Percentiles rank a stretch among this genome's conserved stretches.
Evolutionary conservation across 2,329 filamentous ascomycete species (phyloP).

Genomic region (Colletotrichum sansevieriae): DNA sequence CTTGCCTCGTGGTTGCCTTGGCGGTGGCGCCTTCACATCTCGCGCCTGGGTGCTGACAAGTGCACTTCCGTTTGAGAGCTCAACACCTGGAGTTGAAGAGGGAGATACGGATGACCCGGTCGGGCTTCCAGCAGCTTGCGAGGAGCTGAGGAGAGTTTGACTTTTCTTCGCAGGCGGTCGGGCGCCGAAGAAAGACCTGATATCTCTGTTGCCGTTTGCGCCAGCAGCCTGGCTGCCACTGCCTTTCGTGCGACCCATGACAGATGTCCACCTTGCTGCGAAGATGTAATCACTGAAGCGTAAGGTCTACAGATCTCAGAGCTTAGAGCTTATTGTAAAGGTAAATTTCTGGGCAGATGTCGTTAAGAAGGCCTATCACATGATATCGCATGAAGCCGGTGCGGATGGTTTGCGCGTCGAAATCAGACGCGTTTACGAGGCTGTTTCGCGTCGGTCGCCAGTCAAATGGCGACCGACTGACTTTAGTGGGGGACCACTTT

Average conservation of each 20-base stretch:
- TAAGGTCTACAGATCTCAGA: background rate
- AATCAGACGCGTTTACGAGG: conserved; percentile 31
- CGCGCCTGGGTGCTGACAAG: background rate
- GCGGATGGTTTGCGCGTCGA: conserved; percentile 23
- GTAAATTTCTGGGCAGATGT: background rate
- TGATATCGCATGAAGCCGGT: conserved; percentile 13
- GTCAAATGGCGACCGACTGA: too few relatives aligned
- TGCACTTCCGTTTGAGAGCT: background rate
- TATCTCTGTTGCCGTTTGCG: conserved; percentile 30
- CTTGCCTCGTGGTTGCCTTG: conserved; percentile 1
- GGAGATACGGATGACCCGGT: background rate
- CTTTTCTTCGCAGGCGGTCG: conserved; percentile 6
- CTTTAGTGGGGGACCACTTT: conserved; percentile 36
- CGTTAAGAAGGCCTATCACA: conserved; percentile 23
- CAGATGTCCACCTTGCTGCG: background rate
- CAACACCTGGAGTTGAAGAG: background rate
- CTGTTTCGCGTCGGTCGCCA: conserved; percentile 32
- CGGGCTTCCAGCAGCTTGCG: background rate
- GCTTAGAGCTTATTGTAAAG: background rate
- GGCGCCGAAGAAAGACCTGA: conserved; percentile 32
- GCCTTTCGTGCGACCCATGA: conserved; percentile 33
- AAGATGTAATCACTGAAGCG: background rate
- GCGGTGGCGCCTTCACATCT: conserved; percentile 13
- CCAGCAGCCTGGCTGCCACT: conserved; percentile 20
- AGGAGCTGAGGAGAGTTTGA: conserved; percentile 5